Evolutionary conservation across 495 filamentous ascomycete genomes (phyloP), one percentile per base, ranked within the genome.

Genomic region (Penicillium canariense): DNA sequence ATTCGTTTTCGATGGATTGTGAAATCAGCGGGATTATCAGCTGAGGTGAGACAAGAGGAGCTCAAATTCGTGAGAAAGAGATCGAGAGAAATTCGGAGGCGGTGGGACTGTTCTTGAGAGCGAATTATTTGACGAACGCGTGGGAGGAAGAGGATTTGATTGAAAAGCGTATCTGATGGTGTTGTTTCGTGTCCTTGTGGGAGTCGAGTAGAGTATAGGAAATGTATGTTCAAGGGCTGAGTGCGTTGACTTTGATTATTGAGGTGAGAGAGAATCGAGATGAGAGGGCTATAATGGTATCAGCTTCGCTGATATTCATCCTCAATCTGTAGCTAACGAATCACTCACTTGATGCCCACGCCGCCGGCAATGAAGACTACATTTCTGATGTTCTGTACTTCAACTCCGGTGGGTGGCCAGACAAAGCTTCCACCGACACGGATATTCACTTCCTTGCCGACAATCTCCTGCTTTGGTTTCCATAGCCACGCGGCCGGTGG

Each of bases 361-460:
- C 91, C 91, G 4, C 90, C 90, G 1, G 90, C 90, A 40, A 95
- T 75, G 34, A 96, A 83, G 0, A 93, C 79, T 2, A 85, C 76
- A 48, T 80, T 84, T 11, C 75, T 71, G 9, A 89, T 64, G 4
- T 55, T 50, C 0, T 50, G 51, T 0, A 62, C 27, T 30, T 79
- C 60, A 9, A 82, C 53, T 0, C 69, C 68, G 1, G 73, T 69
- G 0, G 86, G 83, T 5, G 90, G 90, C 81, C 84, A 96, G 7
- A 85, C 77, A 60, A 96, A 96, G 57, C 81, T 83, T 0, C 91
- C 91, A 3, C 91, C 90, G 2, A 92, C 85, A 28, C 89, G 81
- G 38, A 96, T 82, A 5, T 67, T 63, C 25, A 94, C 62, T 34
- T 79, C 71, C 25, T 73, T 71, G 18, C 81, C 79, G 5, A 87